phyloP scores from a whole-genome alignment of 2,329 filamentous ascomycete genomes.

The Cercospora citrullina region DNA sequence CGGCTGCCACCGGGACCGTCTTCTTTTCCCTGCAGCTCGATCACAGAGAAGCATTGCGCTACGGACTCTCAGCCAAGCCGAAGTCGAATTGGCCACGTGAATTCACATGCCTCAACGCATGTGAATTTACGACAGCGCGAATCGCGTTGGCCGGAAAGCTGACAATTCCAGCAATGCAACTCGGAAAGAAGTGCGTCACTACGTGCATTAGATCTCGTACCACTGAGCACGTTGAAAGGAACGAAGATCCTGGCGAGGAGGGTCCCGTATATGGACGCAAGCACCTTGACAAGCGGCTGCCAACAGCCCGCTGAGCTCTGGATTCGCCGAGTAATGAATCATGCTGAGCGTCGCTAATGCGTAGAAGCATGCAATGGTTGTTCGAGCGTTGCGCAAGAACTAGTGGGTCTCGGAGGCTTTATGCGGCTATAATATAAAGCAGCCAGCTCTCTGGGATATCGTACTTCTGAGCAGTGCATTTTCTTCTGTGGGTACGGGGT shows the following conservation, averaged over 20 bases:
- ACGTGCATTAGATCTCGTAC: not conserved
- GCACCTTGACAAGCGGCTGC: not conserved
- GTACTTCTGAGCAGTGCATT: not conserved
- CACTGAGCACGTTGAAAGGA: not conserved
- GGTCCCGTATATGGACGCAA: not conserved
- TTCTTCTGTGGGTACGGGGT: not conserved
- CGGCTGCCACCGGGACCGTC: not conserved
- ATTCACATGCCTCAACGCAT: conserved; percentile 1
- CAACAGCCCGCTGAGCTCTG: not conserved
- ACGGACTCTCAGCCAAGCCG: not conserved
- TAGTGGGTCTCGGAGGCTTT: not conserved
- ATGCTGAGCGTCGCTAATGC: not conserved
- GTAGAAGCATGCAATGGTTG: not conserved
- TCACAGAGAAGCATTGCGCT: not conserved
- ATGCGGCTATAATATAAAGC: not conserved
- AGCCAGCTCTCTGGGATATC: not conserved
- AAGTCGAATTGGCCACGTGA: not conserved
- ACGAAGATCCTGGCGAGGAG: not conserved
- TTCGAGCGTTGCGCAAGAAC: conserved; percentile 1
- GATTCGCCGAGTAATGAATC: not conserved
- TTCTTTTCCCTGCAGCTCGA: not conserved
- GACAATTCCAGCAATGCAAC: not conserved
- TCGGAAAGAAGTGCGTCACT: not conserved
- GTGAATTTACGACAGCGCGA: not conserved
- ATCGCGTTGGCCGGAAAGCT: not conserved